phyloP scores from a whole-genome alignment of 2,329 filamentous ascomycete species.

The Chrysoporthe cubensis region DNA sequence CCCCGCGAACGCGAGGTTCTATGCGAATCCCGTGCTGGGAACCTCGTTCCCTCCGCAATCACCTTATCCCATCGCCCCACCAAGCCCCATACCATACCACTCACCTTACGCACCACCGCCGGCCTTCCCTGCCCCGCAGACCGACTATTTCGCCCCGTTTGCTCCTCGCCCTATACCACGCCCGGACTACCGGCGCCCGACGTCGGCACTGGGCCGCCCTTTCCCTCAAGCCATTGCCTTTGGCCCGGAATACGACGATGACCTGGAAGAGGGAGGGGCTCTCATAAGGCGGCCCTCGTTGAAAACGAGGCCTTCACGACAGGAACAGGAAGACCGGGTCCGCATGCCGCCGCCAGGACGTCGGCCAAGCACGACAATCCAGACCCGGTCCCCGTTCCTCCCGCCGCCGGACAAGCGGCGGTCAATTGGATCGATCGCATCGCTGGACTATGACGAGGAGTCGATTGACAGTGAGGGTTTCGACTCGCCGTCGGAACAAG shows the following conservation, averaged over 20 bases:
- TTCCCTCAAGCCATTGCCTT: not conserved
- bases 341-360: slow-evolving; percentile 53
- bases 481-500: slow-evolving; percentile 41
- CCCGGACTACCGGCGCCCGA: slow-evolving; percentile 19
- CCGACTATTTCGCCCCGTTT: slow-evolving; percentile 23
- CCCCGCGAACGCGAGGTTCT: slow-evolving; percentile 41
- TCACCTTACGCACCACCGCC: slow-evolving; percentile 35
- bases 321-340: slow-evolving; percentile 50
- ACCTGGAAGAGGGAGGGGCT: slow-evolving; percentile 43
- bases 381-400: slow-evolving; percentile 35
- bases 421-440: slow-evolving; percentile 34
- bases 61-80: not conserved
- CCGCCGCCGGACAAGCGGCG: slow-evolving; percentile 36
- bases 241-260: slow-evolving; percentile 41
- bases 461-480: slow-evolving; percentile 41
- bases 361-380: slow-evolving; percentile 42
- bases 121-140: slow-evolving; percentile 1
- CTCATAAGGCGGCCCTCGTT: slow-evolving; percentile 48
- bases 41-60: slow-evolving; percentile 31
- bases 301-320: slow-evolving; percentile 37
- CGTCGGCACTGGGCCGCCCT: slow-evolving; percentile 17
- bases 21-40: slow-evolving; percentile 36
- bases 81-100: slow-evolving; percentile 2
- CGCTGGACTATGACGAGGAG: slow-evolving; percentile 42
- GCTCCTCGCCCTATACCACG: slow-evolving; percentile 11